Evolutionary conservation across 2,329 filamentous ascomycete genomes (phyloP), one percentile per base, ranked within the genome.

Genomic region (Paraphoma chrysanthemicola): DNA sequence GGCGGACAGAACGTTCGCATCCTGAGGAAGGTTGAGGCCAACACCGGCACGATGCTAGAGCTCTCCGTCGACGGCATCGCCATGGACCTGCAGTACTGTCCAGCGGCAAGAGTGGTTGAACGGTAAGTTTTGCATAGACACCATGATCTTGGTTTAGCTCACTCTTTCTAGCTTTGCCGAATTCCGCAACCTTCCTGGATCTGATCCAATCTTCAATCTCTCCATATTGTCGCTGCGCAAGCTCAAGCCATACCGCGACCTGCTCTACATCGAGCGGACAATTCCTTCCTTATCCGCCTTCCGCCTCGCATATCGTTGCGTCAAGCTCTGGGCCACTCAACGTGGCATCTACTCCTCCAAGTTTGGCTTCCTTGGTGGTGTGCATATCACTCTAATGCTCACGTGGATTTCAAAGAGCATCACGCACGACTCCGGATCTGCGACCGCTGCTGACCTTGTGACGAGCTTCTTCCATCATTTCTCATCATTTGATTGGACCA

Each of bases 11-110:
- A 77, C 0, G 72, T 89, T 38, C 79, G 70, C 18, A 77, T 89
- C 10, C 66, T 89, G 14, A 82, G 87, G 42, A 83, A 83, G 48
- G 85, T 89, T 8, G 82, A 84, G 45, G 82, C 86, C 1, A 81
- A 81, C 47, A 83, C 84, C 0, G 87, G 87, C 8, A 86, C 82
- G 0, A 89, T 89, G 85, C 78, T 90, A 5, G 86, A 90, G 63
- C 74, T 90, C 4, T 82, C 84, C 42, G 77, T 89, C n/a, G 69
- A 76, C 4, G 83, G 80, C 9, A 77, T 90, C 63, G 86, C 81
- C 58, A 80, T 89, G 64, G 86, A 90, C 67, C 74, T 91, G 47
- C 88, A 90, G 57, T 91, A 91, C 68, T 90, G 87, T 60, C 81
- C 86, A 6, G 85, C 88, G 1, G 76, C 81, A 2, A 76, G 77